phyloP scores from a whole-genome alignment of 2,329 filamentous ascomycete genomes.

The Verticillium dahliae region DNA sequence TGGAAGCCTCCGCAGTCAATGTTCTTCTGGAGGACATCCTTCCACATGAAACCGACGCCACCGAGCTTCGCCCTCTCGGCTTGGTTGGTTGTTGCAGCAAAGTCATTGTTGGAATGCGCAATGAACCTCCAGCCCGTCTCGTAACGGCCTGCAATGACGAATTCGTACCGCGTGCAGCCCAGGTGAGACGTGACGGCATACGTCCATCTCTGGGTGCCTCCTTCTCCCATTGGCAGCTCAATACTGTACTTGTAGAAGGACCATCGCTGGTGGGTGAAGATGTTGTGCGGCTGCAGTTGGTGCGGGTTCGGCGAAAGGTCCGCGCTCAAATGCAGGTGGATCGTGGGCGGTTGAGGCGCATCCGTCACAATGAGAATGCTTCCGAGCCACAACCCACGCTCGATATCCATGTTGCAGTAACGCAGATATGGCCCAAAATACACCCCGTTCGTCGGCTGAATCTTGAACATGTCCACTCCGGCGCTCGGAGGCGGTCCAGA shows the following conservation, averaged over 20 bases:
- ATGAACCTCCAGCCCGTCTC: constrained; percentile 96
- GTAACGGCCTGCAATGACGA: constrained; percentile 82
- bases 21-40: constrained; percentile 96
- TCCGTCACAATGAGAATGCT: constrained; percentile 93
- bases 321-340: constrained; percentile 84
- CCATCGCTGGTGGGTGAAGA: constrained; percentile 89
- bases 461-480: constrained; percentile 90
- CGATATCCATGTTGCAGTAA: constrained; percentile 96
- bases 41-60: constrained; percentile 96
- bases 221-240: constrained; percentile 83
- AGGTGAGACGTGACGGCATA: constrained; percentile 96
- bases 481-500: constrained; percentile 81
- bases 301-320: constrained; percentile 90
- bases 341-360: constrained; percentile 84
- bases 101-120: constrained; percentile 94
- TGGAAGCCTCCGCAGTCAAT: constrained; percentile 95
- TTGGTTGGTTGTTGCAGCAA: constrained; percentile 78
- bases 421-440: constrained; percentile 96
- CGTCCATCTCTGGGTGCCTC: constrained; percentile 79
- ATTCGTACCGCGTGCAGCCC: constrained; percentile 97
- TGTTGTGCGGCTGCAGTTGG: constrained; percentile 74
- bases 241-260: constrained; percentile 93
- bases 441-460: constrained; percentile 88
- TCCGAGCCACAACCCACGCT: constrained; percentile 83
- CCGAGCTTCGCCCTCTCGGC: constrained; percentile 81